phyloP scores from a whole-genome alignment of 164 flowering plant species.

The Amborella trichopoda region DNA sequence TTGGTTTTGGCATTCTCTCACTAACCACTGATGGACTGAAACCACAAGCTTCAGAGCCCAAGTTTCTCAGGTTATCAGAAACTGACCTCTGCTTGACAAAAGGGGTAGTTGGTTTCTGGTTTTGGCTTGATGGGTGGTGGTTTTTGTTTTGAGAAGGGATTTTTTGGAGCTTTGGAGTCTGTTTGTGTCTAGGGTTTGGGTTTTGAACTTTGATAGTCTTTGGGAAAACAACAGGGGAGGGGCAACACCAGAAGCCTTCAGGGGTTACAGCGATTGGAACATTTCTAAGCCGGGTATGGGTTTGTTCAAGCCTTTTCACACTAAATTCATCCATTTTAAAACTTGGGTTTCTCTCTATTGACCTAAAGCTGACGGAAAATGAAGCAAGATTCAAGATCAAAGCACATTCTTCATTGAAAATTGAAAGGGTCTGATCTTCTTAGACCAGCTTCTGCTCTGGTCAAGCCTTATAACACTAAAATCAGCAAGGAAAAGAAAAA shows the following conservation, averaged over 20 bases:
- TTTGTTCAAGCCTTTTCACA: conserved; percentile 51
- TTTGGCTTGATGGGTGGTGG: conserved; percentile 29
- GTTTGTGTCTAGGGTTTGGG: conserved; percentile 40
- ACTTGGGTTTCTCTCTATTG: no score
- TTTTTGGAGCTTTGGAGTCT: conserved; percentile 17
- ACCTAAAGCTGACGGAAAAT: no score
- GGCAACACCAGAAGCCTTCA: conserved; percentile 99
- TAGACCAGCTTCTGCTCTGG: no score
- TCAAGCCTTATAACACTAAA: no score
- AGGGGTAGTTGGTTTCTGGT: conserved; percentile 31
- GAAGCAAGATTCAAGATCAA: no score
- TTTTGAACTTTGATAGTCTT: conserved; percentile 54
- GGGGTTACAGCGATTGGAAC: conserved; percentile 99
- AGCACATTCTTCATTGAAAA: no score
- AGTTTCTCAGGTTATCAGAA: conserved; percentile 28
- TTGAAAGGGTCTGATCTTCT: no score
- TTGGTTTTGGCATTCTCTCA: conserved; percentile 43
- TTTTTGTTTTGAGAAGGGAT: conserved; percentile 30
- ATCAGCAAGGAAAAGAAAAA: no score
- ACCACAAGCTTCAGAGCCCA: conserved; percentile 20
- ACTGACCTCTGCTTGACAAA: conserved; percentile 17
- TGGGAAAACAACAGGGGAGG: conserved; percentile 79
- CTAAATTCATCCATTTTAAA: conserved; percentile 60
- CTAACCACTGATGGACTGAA: conserved; percentile 18
- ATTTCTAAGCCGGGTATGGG: conserved; percentile 66